Percentiles rank a stretch among this genome's conserved stretches.
Conservation (phyloP, 345 rosid species). For the Aurinia saxatilis region DNA sequence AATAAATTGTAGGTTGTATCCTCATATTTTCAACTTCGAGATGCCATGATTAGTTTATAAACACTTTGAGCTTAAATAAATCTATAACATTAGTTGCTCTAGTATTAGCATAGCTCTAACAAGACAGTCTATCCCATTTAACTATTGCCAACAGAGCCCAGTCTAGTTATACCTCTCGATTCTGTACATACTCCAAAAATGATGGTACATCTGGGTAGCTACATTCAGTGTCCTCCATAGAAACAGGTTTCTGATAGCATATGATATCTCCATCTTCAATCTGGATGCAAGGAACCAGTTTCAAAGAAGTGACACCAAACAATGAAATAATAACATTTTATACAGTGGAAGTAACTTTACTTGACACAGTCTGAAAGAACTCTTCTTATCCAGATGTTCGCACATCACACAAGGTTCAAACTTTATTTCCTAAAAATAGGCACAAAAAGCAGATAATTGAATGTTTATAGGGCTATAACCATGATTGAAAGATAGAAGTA, state of each 20-base stretch:
- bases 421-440: slow-evolving; percentile 71
- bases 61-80: background rate
- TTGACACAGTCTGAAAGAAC: slow-evolving; percentile 67
- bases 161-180: slow-evolving; percentile 64
- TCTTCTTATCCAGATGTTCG: slow-evolving; percentile 71
- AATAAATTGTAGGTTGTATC: background rate
- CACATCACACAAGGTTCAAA: slow-evolving; percentile 93
- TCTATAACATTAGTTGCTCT: background rate
- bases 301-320: background rate
- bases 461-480: background rate
- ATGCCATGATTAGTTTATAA: background rate
- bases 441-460: slow-evolving; percentile 7
- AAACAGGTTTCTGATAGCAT: slow-evolving; percentile 76
- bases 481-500: background rate
- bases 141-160: slow-evolving; percentile 4
- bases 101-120: background rate
- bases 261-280: slow-evolving; percentile 97
- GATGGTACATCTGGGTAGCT: slow-evolving; percentile 78
- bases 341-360: slow-evolving; percentile 31
- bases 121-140: slow-evolving; percentile 3
- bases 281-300: slow-evolving; percentile 30
- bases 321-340: background rate
- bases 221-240: slow-evolving; percentile 47
- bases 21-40: background rate
- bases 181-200: slow-evolving; percentile 86